Conservation (phyloP, 179 eudicot species). For the Silene coronaria region DNA sequence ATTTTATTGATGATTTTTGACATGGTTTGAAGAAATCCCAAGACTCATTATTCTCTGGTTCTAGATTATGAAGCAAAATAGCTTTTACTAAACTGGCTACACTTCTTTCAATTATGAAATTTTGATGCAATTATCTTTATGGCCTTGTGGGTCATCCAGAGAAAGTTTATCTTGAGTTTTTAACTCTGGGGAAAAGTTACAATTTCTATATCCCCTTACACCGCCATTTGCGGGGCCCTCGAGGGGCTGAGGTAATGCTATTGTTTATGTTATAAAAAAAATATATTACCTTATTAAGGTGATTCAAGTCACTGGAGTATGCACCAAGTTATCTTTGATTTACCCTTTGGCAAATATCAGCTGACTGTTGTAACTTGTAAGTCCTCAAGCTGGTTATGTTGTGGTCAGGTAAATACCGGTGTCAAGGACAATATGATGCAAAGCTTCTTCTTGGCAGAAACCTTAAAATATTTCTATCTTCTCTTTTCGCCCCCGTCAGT, state of each 20-base stretch:
- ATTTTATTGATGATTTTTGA: too few relatives aligned
- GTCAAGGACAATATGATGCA: constrained; percentile 98
- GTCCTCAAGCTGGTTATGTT: neutral
- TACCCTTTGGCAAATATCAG: neutral
- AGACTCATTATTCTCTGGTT: too few relatives aligned
- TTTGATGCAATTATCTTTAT: too few relatives aligned
- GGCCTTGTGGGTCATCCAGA: too few relatives aligned
- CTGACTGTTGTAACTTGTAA: neutral
- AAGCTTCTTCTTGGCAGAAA: constrained; percentile 96
- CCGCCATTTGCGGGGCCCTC: neutral
- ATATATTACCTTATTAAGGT: neutral
- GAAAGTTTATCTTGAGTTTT: too few relatives aligned
- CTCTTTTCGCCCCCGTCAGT: constrained; percentile 83
- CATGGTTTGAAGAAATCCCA: neutral
- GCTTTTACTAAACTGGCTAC: too few relatives aligned
- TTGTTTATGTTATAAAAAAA: neutral
- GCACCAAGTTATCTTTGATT: neutral
- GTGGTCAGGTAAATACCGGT: constrained; percentile 77
- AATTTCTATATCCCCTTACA: too few relatives aligned
- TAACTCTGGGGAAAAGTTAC: too few relatives aligned
- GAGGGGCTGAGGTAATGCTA: neutral
- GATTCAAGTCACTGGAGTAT: neutral
- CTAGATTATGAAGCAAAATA: too few relatives aligned
- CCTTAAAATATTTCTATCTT: constrained; percentile 87
- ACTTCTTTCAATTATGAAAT: too few relatives aligned